A percentile compares a stretch with the other conserved stretches of the same genome.
Evolutionary conservation across 371 early-diverging fungal species (phyloP).

Genomic region (Actinomucor elegans): DNA sequence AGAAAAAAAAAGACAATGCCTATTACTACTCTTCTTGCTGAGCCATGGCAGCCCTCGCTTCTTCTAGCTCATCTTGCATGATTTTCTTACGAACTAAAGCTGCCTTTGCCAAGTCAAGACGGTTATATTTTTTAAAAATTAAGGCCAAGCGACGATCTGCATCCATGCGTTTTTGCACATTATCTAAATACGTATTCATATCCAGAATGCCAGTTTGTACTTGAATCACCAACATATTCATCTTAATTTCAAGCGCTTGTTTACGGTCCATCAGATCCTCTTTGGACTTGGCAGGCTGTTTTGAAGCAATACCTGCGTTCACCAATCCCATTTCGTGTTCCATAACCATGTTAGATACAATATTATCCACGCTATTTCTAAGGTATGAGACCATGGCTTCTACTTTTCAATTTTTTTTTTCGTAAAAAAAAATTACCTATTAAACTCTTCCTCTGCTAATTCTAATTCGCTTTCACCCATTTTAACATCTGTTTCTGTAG

Average conservation of each 20-base stretch:
- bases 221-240: conserved; percentile 78
- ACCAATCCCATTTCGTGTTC: conserved; percentile 68
- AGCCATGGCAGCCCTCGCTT: conserved; percentile 74
- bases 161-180: conserved; percentile 58
- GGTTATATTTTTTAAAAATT: conserved; percentile 63
- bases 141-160: conserved; percentile 70
- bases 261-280: conserved; percentile 71
- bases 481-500: not conserved
- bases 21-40: not conserved
- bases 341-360: conserved; percentile 78
- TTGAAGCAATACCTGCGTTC: conserved; percentile 47
- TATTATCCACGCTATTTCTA: conserved; percentile 59
- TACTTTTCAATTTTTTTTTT: not conserved
- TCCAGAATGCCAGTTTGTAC: conserved; percentile 77
- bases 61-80: conserved; percentile 80
- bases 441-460: conserved; percentile 53
- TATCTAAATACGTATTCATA: conserved; percentile 67
- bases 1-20: not conserved
- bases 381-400: too few relatives aligned
- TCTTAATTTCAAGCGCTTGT: conserved; percentile 72
- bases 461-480: conserved; percentile 35
- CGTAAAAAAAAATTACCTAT: conserved; percentile 23
- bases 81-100: conserved; percentile 73
- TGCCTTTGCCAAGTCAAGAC: conserved; percentile 66
- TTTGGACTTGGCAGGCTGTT: conserved; percentile 38